Evolutionary conservation across 2,329 filamentous ascomycete genomes (phyloP), one percentile per base, ranked within the genome.

Genomic region (Xylariaceae sp.): DNA sequence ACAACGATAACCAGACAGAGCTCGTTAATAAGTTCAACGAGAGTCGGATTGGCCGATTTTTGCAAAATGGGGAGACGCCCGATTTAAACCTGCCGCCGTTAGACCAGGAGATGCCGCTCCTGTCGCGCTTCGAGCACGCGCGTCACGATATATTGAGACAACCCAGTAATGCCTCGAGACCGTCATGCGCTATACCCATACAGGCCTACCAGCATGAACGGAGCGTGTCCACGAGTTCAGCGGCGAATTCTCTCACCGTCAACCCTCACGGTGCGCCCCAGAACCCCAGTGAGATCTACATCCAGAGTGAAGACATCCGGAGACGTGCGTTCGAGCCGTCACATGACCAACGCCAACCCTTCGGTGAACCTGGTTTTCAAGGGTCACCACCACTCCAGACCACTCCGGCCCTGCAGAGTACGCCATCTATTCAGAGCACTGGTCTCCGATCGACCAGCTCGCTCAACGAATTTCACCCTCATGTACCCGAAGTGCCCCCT

Each of bases 211-310:
- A 60, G 35, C 65, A 64, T 2, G 60, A 65, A 15, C 61, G 65
- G 39, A 67, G 64, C 15, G 45, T 60, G 23, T 67, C 68, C 2
- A 62, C 60, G 11, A 64, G 50, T 18, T 65, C 68, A 5, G 59
- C 57, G 10, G 55, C 66, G 11, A 63, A 65, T 56, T 60, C 64
- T n/a, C 44, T 49, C 18, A 56, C 63, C 34, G 59, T 64, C 18
- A 70, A 71, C 57, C 69, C 70, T 58, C 71, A 73, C 52, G 71
- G 71, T 35, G 69, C 70, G 23, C 70, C 70, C 5, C 70, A 72
- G 60, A 70, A 73, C 44, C 70, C 70, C 5, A 62, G 70, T 10
- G 71, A 73, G 42, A 72, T 73, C 51, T 73, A 73, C 54, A 66
- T 69, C 10, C 67, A 67, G 53, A 72, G 70, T 48, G 68, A 72